A percentile compares a stretch with the other conserved stretches of the same genome.
Conservation (phyloP, 108 stramenopile species). For the Cyclotella sp. region DNA sequence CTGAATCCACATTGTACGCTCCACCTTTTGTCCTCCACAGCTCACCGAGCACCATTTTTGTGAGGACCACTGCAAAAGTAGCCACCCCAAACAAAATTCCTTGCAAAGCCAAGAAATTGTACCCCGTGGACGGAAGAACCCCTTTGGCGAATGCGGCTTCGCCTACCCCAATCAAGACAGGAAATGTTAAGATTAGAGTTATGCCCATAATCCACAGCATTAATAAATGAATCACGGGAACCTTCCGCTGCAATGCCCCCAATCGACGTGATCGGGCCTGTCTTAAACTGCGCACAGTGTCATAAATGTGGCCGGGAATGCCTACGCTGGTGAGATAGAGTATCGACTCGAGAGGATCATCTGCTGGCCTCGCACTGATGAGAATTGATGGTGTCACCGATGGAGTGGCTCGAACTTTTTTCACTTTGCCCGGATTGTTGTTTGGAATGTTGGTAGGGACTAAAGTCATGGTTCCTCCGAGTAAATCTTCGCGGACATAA, state of each 20-base stretch:
- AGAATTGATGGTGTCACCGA: conserved; percentile 66
- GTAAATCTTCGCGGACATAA: conserved; percentile 77
- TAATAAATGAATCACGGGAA: conserved; percentile 69
- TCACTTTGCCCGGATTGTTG: not conserved
- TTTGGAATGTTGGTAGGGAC: not conserved
- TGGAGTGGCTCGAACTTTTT: conserved; percentile 47
- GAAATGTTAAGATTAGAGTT: conserved; percentile 72
- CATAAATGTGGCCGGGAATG: conserved; percentile 78
- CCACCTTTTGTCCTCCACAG: conserved; percentile 71
- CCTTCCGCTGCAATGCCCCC: conserved; percentile 86
- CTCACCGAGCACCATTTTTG: conserved; percentile 75
- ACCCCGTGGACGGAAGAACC: conserved; percentile 60
- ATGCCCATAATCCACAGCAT: conserved; percentile 75
- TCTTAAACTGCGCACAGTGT: conserved; percentile 80
- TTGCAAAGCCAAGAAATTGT: conserved; percentile 61
- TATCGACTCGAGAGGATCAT: conserved; percentile 88
- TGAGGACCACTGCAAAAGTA: conserved; percentile 68
- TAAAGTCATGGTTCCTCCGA: conserved; percentile 30
- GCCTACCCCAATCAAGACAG: conserved; percentile 77
- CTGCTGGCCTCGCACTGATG: conserved; percentile 72
- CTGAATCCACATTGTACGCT: conserved; percentile 83
- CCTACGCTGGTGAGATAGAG: conserved; percentile 89
- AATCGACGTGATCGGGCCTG: conserved; percentile 78
- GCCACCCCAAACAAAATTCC: conserved; percentile 52
- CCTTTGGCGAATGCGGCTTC: conserved; percentile 64